Base-by-base conservation (phyloP, 345 rosid species). In the Clausena lansium region DNA sequence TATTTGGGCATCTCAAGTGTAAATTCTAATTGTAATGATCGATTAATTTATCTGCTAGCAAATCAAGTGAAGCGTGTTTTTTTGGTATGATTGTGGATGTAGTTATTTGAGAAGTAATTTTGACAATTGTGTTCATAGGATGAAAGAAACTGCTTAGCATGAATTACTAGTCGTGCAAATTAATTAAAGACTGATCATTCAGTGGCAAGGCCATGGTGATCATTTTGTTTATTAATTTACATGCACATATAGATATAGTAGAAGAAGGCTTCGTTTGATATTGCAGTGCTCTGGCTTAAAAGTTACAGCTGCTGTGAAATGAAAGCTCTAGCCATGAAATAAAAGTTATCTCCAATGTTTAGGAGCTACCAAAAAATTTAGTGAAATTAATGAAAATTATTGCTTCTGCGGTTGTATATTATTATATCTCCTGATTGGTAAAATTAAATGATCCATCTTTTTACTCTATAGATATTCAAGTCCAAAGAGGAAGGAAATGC, bases 401-500 rank as follows among this genome's bases (percentile, higher is more conserved):
- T 33, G 45, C 27, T 30, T 71, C 62, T 52, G 41, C 5, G 27
- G 38, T 19, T 57, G 47, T 13, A 24, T 58, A 25, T 58, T 45
- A 45, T 45, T 71, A 24, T 57, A 24, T 28, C 50, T 38, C 11
- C 66, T 25, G 30, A 47, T 8, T 73, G 32, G 55, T 74, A 61
- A 74, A 61, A 19, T n/a, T 62, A 74, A 70, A 25, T 45, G 57
- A 64, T 64, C 64, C 28, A 22, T 81, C 20, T 68, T 35, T 30
- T 67, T 10, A 14, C 65, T 76, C 6, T 78, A 80, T 77, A 94
- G 97, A 90, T 93, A 86, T 86, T 95, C 73, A 90, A 88, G 76
- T 89, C 97, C 1, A 93, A 89, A 78, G 92, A 91, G 60, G 91
- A 84, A 70, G 87, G 63, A 8, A 78, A 81, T 50, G 85, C 82